Conservation (phyloP, 2,329 filamentous ascomycete genomes). For the Stylonectria norvegica region DNA sequence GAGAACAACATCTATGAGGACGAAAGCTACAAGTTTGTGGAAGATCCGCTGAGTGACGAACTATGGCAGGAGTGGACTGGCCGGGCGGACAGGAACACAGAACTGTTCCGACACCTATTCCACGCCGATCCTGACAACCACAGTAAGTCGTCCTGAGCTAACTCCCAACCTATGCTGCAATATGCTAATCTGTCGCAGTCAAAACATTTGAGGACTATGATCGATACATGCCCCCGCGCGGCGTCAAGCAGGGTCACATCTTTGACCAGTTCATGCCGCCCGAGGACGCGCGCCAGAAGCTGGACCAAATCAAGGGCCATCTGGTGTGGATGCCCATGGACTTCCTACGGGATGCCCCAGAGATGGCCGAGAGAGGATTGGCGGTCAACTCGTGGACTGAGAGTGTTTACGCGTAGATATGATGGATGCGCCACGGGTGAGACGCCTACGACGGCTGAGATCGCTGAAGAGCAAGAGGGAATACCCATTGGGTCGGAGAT, state of each 20-base stretch:
- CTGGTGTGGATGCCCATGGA: constrained; percentile 93
- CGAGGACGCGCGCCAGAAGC: constrained; percentile 67
- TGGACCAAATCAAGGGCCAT: constrained; percentile 81
- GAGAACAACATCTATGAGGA: constrained; percentile 64
- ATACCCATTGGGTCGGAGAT: too few relatives aligned
- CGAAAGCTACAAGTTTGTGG: constrained; percentile 61
- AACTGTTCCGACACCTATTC: constrained; percentile 74
- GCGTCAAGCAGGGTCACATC: constrained; percentile 79
- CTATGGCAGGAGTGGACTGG: constrained; percentile 68
- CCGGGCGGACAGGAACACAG: constrained; percentile 67
- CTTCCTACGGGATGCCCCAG: constrained; percentile 75
- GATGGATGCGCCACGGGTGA: too few relatives aligned
- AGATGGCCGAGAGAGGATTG: constrained; percentile 86
- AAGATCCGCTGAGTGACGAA: constrained; percentile 66
- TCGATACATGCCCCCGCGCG: constrained; percentile 65
- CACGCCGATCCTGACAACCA: constrained; percentile 86
- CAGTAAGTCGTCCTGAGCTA: constrained; percentile 44
- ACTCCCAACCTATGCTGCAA: not conserved
- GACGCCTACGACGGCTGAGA: too few relatives aligned
- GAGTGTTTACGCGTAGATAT: constrained; percentile 72
- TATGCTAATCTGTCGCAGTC: constrained; percentile 45
- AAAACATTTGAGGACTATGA: constrained; percentile 90
- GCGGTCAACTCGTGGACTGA: constrained; percentile 85
- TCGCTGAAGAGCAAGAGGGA: too few relatives aligned
- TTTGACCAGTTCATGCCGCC: constrained; percentile 75